Evolutionary conservation across 345 rosid species (phyloP).

Genomic region (Isatis tinctoria): DNA sequence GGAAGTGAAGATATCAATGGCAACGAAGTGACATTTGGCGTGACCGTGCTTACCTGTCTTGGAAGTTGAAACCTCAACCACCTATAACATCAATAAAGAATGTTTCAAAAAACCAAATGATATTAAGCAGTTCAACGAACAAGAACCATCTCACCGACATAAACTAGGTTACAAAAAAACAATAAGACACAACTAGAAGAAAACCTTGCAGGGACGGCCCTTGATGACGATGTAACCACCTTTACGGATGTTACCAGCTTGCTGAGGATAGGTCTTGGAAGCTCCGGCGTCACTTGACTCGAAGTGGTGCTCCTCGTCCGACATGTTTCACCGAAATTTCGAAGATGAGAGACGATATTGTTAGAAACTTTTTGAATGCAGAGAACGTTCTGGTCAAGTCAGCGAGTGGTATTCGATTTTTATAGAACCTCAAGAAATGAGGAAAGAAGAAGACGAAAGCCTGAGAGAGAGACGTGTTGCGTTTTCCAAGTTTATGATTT

Average conservation of each 20-base stretch:
- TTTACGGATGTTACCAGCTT: slow-evolving; percentile 42
- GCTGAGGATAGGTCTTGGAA: slow-evolving; percentile 39
- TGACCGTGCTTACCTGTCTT: slow-evolving; percentile 90
- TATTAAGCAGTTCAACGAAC: neutral
- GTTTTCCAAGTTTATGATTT: neutral
- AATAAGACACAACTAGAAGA: neutral
- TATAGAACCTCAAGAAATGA: neutral
- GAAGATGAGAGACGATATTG: neutral
- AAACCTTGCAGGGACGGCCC: slow-evolving; percentile 40
- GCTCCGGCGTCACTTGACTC: slow-evolving; percentile 41
- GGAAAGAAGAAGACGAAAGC: neutral
- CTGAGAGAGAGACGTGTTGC: slow-evolving; percentile 1
- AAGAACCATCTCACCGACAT: neutral
- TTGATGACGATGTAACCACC: slow-evolving; percentile 42
- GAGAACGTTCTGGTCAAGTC: neutral
- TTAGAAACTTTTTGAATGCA: neutral
- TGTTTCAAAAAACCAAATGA: neutral
- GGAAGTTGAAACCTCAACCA: slow-evolving; percentile 81
- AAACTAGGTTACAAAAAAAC: neutral
- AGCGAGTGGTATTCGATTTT: neutral
- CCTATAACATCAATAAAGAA: slow-evolving; percentile 33
- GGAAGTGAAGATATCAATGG: slow-evolving; percentile 73
- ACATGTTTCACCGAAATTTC: slow-evolving; percentile 4
- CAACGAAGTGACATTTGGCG: slow-evolving; percentile 87
- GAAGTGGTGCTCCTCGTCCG: slow-evolving; percentile 44